Evolutionary conservation across 306 rosid genomes (phyloP).

Genomic region (Morella rubra): DNA sequence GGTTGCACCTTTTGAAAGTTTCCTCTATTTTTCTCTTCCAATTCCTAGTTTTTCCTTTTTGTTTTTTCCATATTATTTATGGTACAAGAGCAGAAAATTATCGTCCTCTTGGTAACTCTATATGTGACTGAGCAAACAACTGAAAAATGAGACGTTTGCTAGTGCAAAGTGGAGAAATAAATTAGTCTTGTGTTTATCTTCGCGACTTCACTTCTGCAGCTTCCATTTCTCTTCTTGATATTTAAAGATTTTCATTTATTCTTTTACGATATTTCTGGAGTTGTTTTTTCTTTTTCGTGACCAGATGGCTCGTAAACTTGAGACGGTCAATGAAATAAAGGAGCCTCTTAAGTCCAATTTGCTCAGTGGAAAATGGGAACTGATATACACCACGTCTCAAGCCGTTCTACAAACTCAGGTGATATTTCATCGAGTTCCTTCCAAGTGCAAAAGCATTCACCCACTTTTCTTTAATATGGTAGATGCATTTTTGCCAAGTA

Average conservation of each 20-base stretch:
- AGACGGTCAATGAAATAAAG: constrained; percentile 73
- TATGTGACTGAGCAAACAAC: background rate
- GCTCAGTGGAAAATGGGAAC: constrained; percentile 96
- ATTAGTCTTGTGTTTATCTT: background rate
- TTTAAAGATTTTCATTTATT: constrained; percentile 40
- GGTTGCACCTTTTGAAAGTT: background rate
- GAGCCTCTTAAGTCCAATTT: constrained; percentile 72
- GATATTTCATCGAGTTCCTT: background rate
- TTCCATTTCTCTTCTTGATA: constrained; percentile 21
- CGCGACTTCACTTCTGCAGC: background rate
- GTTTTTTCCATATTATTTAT: background rate
- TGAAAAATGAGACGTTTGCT: background rate
- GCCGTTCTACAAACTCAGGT: constrained; percentile 76
- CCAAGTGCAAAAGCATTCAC: background rate
- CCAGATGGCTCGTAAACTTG: constrained; percentile 84
- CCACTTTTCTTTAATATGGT: background rate
- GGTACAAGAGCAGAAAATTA: background rate
- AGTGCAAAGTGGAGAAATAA: background rate
- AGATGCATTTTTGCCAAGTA: too few relatives aligned
- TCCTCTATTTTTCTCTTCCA: background rate
- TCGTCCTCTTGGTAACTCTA: background rate
- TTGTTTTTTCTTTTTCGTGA: background rate
- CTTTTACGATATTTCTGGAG: constrained; percentile 23
- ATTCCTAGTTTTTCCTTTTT: background rate
- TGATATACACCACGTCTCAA: constrained; percentile 77